Conservation (phyloP, 78 protist genomes). For the Dictyostelium capitatum region DNA sequence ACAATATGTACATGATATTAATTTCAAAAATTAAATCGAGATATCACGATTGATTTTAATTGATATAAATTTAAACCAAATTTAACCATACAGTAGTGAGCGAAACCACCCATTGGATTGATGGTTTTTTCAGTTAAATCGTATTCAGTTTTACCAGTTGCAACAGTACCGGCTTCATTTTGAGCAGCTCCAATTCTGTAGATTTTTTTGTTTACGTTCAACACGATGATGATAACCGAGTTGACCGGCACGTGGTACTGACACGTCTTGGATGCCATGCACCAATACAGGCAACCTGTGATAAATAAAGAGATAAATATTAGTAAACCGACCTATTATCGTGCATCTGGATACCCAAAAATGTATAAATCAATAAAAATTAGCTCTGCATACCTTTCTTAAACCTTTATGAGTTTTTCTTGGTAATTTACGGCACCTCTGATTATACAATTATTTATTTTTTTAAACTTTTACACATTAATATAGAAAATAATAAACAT, state of each 20-base stretch:
- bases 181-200: slow-evolving; percentile 96
- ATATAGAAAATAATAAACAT: no score
- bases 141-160: slow-evolving; percentile 97
- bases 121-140: slow-evolving; percentile 99
- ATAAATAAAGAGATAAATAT: no score
- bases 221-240: slow-evolving; percentile 99
- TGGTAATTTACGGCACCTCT: slow-evolving; percentile 98
- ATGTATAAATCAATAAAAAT: no score
- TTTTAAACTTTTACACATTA: no score
- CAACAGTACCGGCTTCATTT: slow-evolving; percentile 72
- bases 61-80: no score
- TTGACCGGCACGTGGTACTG: slow-evolving; percentile 99
- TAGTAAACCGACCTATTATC: no score
- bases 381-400: no score
- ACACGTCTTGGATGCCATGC: slow-evolving; percentile 99
- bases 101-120: slow-evolving; percentile 99
- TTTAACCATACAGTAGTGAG: slow-evolving; percentile 98
- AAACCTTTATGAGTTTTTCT: slow-evolving; percentile 99
- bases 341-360: no score
- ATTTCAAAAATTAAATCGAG: no score
- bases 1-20: no score
- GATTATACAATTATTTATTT: no score
- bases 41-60: no score
- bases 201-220: slow-evolving; percentile 99
- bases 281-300: slow-evolving; percentile 99